These are phyloP conservation scores for Peronospora tabacina DNA, from an alignment of 352 stramenopile species.

Conservation along the genomic window DNA sequence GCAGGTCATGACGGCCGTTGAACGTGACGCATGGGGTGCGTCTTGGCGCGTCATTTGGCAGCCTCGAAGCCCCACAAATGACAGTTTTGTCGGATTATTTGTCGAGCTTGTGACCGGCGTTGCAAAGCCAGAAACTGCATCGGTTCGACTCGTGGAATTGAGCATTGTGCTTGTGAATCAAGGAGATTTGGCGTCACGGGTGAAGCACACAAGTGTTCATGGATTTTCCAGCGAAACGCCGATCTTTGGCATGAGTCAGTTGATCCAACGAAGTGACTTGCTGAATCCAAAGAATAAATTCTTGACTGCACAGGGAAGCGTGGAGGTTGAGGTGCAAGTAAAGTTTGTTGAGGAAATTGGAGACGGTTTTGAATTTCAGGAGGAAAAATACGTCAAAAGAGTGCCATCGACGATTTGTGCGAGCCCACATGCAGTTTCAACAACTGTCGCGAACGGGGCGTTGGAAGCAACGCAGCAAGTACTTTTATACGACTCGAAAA, in stretches of 20 bases:
- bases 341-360: slow-evolving; percentile 26
- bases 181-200: slow-evolving; percentile 13
- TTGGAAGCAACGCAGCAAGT: slow-evolving; percentile 29
- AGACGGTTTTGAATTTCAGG: neutral
- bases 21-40: slow-evolving; percentile 33
- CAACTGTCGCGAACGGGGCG: slow-evolving; percentile 1
- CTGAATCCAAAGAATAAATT: slow-evolving; percentile 42
- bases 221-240: slow-evolving; percentile 40
- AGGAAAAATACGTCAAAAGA: neutral
- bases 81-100: slow-evolving; percentile 46
- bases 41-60: slow-evolving; percentile 65
- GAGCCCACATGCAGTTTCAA: slow-evolving; percentile 2
- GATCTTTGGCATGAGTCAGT: slow-evolving; percentile 52
- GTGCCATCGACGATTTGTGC: slow-evolving; percentile 3
- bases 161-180: slow-evolving; percentile 45
- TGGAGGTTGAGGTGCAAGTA: slow-evolving; percentile 44
- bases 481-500: slow-evolving; percentile 61
- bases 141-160: slow-evolving; percentile 20
- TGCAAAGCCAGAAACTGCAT: neutral
- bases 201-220: slow-evolving; percentile 40
- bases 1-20: slow-evolving; percentile 23
- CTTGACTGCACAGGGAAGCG: slow-evolving; percentile 35
- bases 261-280: slow-evolving; percentile 38
- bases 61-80: slow-evolving; percentile 36
- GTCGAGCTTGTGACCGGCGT: slow-evolving; percentile 41